A percentile compares a stretch with the other conserved stretches of the same genome.
Conservation (phyloP, 1,284 basidiomycete species). For the Tylopilus orsonianus region DNA sequence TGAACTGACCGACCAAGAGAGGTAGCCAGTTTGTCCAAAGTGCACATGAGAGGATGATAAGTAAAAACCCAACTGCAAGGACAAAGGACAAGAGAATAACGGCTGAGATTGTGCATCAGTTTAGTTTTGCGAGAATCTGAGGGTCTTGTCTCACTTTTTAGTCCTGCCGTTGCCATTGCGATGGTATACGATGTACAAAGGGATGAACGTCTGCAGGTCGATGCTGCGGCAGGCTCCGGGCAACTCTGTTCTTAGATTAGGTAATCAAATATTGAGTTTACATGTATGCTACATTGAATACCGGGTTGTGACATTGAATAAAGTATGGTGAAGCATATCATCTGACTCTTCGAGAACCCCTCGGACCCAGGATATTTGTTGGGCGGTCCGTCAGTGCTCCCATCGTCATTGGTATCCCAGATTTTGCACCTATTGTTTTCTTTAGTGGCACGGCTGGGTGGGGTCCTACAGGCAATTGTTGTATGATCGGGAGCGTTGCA, state of each 20-base stretch:
- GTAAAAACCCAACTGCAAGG: slow-evolving; percentile 93
- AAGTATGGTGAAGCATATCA: too few species aligned
- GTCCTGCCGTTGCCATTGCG: slow-evolving; percentile 42
- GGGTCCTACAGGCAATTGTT: slow-evolving; percentile 9
- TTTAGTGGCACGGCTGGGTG: slow-evolving; percentile 28
- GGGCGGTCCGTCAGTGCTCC: slow-evolving; percentile 36
- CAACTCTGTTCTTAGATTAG: slow-evolving; percentile 8
- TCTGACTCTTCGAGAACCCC: slow-evolving; percentile 35
- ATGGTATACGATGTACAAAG: slow-evolving; percentile 3
- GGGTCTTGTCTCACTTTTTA: slow-evolving; percentile 31
- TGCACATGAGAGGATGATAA: slow-evolving; percentile 97
- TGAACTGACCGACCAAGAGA: slow-evolving; percentile 87
- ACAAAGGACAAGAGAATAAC: slow-evolving; percentile 95
- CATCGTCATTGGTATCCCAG: slow-evolving; percentile 20
- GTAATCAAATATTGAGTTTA: slow-evolving; percentile 13
- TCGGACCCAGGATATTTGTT: slow-evolving; percentile 39
- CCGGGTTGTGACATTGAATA: too few species aligned
- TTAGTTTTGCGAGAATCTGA: not conserved
- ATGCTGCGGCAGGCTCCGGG: too few species aligned
- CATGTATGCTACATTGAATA: too few species aligned
- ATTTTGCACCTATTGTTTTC: slow-evolving; percentile 23
- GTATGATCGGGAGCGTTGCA: slow-evolving; percentile 23
- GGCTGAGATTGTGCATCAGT: slow-evolving; percentile 46
- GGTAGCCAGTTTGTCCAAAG: slow-evolving; percentile 98
- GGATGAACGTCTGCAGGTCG: not conserved